Conservation (phyloP, 2,329 filamentous ascomycete species). For the Helminthosporium solani region DNA sequence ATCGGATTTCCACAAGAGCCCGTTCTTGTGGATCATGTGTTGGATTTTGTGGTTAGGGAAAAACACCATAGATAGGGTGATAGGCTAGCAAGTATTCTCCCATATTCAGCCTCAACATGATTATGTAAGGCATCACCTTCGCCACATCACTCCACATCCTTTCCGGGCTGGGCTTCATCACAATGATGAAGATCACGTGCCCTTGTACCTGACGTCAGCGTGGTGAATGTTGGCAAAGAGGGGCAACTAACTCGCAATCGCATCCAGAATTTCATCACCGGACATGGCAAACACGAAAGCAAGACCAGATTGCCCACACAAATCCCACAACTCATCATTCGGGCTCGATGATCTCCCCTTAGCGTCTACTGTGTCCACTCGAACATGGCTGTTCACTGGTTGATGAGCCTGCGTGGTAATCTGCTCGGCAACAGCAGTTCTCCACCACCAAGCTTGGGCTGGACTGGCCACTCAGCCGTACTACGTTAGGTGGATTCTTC, state of each 20-base stretch:
- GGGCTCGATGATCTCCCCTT: too few relatives aligned
- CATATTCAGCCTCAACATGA: too few relatives aligned
- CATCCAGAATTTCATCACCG: too few relatives aligned
- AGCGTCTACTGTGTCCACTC: too few relatives aligned
- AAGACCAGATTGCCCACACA: not conserved
- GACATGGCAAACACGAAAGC: not conserved
- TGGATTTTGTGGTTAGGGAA: too few relatives aligned
- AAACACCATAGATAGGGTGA: too few relatives aligned
- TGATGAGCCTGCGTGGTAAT: not conserved
- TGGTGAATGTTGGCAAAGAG: not conserved
- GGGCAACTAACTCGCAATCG: not conserved
- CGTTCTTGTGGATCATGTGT: too few relatives aligned
- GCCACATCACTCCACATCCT: too few relatives aligned
- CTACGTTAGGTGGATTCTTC: not conserved
- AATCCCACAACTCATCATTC: not conserved
- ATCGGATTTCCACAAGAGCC: too few relatives aligned
- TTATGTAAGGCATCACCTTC: too few relatives aligned
- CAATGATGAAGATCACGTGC: not conserved
- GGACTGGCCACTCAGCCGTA: not conserved
- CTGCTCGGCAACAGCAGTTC: not conserved
- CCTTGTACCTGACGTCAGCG: not conserved
- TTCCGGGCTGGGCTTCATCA: too few relatives aligned
- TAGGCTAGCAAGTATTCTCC: too few relatives aligned
- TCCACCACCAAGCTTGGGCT: not conserved
- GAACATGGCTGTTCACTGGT: not conserved